Base-by-base conservation (phyloP, 2,329 filamentous ascomycete species). In the Fusarium subglutinans region DNA sequence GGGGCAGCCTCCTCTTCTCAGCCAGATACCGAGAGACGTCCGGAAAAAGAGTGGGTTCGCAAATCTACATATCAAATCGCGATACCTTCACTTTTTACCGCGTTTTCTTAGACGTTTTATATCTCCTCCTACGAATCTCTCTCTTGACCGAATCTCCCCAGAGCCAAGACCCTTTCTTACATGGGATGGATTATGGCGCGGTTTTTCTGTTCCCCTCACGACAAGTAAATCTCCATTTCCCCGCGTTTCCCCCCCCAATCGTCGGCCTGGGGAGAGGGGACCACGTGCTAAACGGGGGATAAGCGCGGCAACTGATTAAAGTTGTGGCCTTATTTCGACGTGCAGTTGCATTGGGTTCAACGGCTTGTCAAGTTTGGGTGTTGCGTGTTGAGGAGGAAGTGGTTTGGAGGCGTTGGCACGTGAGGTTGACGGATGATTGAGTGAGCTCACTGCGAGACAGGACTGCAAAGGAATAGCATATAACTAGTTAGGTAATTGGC, bases 11-110 rank as follows among this genome's bases (percentile, higher is more conserved):
- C 41, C 43, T 62, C 50, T 57, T 28, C 47, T 63, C 60, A 55
- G 59, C 68, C 60, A 53, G 57, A 77, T 54, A 45, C 76, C 76
- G 76, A 77, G 72, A 77, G 76, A 77, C 69, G 66, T 74, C 76
- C 76, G 76, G 69, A 30, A 63, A 75, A 74, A 69, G 69, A 75
- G 74, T 69, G 75, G 71, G 43, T 45, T 73, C 66, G 47, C 55
- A 45, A 51, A 48, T 60, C 28, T 69, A 28, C 50, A 28, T 50
- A 55, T 14, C 37, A 44, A 28, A 69, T 56, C 64, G 59, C 33
- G 68, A 73, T 75, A 22, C 53, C 72, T 48, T 75, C 65, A 73
- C 30, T 61, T 74, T 66, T 74, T 75, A 70, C 72, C 44, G 24
- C 54, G n/a, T 75, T 8, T 26, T 30, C 9, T n/a, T 22, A 54